These are phyloP conservation scores for Hypomontagnella monticulosa DNA, from an alignment of 495 filamentous ascomycete genomes.

Conservation along the genomic window DNA sequence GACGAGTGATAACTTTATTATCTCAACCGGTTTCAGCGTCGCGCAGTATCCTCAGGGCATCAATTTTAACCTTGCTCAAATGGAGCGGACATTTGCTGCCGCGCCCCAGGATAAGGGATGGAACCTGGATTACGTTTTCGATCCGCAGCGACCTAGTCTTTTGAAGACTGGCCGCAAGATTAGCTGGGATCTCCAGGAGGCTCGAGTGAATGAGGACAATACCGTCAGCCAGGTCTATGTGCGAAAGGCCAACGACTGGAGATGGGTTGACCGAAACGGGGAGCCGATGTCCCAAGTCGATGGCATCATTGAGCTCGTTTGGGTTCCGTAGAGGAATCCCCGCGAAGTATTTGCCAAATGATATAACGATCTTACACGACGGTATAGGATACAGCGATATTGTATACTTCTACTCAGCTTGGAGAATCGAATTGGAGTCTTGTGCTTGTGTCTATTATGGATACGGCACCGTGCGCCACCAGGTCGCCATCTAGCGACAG, in stretches of 20 bases:
- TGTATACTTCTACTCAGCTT: slow-evolving; percentile 38
- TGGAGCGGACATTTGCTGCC: slow-evolving; percentile 71
- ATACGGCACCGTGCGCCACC: not conserved
- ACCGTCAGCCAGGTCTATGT: slow-evolving; percentile 59
- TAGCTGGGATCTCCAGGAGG: slow-evolving; percentile 63
- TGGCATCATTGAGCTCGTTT: slow-evolving; percentile 63
- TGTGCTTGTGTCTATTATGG: slow-evolving; percentile 14
- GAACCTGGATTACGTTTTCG: slow-evolving; percentile 62
- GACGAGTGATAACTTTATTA: slow-evolving; percentile 69
- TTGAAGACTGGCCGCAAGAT: slow-evolving; percentile 61
- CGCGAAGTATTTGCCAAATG: slow-evolving; percentile 22
- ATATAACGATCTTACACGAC: slow-evolving; percentile 45
- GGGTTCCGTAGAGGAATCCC: slow-evolving; percentile 50
- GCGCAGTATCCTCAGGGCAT: slow-evolving; percentile 67
- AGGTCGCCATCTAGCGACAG: slow-evolving; percentile 10
- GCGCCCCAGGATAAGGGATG: slow-evolving; percentile 63
- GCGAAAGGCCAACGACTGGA: slow-evolving; percentile 55
- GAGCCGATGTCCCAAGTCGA: slow-evolving; percentile 57
- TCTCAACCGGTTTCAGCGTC: slow-evolving; percentile 73
- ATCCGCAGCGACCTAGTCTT: slow-evolving; percentile 58
- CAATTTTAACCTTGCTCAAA: slow-evolving; percentile 67
- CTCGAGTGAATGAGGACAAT: slow-evolving; percentile 52
- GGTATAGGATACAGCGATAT: slow-evolving; percentile 36
- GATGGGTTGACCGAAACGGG: slow-evolving; percentile 58
- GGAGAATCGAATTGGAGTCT: slow-evolving; percentile 26